Evolutionary conservation across 169 alveolate genomes (phyloP).

Genomic region (Plasmodium relictum): DNA sequence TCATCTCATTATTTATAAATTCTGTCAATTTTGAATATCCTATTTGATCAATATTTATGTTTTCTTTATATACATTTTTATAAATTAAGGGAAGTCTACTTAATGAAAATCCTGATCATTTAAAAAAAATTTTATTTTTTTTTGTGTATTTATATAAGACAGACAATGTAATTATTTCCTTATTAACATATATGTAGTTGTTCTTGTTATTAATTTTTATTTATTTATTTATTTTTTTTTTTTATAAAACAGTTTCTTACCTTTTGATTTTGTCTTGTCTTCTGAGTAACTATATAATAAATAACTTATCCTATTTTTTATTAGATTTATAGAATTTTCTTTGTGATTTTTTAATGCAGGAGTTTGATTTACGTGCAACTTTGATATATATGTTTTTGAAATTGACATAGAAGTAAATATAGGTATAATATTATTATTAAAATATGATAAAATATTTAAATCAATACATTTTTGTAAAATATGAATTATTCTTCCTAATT

Average conservation of each 20-base stretch:
- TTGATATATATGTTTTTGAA: conserved; percentile 58
- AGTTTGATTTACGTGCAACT: conserved; percentile 52
- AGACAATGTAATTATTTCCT: background rate
- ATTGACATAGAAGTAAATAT: conserved; percentile 78
- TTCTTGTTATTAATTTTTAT: background rate
- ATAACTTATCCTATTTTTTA: conserved; percentile 45
- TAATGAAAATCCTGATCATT: conserved; percentile 44
- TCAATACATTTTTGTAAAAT: conserved; percentile 82
- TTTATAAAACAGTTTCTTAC: background rate
- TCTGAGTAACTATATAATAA: conserved; percentile 63
- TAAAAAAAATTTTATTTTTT: background rate
- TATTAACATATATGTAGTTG: background rate
- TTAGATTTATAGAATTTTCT: conserved; percentile 43
- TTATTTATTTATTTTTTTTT: background rate
- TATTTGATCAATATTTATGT: conserved; percentile 75
- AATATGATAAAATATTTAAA: conserved; percentile 78
- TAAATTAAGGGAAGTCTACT: conserved; percentile 80
- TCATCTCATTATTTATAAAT: conserved; percentile 79
- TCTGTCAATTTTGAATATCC: conserved; percentile 84
- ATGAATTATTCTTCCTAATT: conserved; percentile 81
- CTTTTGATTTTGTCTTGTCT: conserved; percentile 62
- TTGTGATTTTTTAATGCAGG: conserved; percentile 57
- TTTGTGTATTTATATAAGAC: background rate
- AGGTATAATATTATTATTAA: conserved; percentile 81
- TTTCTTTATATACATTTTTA: conserved; percentile 76